Conservation (phyloP, 2,329 filamentous ascomycete species). For the Curvularia eragrostidis region DNA sequence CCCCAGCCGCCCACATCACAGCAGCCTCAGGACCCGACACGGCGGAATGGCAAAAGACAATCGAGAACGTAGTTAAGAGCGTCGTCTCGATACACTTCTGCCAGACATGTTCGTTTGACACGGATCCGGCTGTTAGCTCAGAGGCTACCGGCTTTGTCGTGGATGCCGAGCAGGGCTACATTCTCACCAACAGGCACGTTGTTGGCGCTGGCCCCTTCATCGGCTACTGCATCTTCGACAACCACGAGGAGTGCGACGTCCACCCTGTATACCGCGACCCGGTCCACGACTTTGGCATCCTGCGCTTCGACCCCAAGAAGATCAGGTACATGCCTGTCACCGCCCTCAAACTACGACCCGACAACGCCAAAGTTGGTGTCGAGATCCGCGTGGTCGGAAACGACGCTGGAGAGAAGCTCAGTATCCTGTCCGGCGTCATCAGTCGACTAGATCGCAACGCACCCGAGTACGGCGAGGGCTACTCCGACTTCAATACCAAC, state of each 20-base stretch:
- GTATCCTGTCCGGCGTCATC: slow-evolving; percentile 96
- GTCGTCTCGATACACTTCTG: slow-evolving; percentile 99
- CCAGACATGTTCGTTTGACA: slow-evolving; percentile 97
- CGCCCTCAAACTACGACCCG: slow-evolving; percentile 80
- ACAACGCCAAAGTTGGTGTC: slow-evolving; percentile 84
- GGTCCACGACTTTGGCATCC: slow-evolving; percentile 96
- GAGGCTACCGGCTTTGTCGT: slow-evolving; percentile 98
- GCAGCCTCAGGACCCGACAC: slow-evolving; percentile 65
- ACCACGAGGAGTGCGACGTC: slow-evolving; percentile 95
- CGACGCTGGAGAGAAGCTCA: slow-evolving; percentile 97
- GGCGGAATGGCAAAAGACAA: slow-evolving; percentile 93
- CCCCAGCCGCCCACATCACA: slow-evolving; percentile 38
- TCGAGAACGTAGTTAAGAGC: slow-evolving; percentile 90
- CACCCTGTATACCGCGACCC: slow-evolving; percentile 97
- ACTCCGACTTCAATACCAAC: slow-evolving; percentile 95
- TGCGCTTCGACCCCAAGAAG: slow-evolving; percentile 92
- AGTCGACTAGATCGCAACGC: slow-evolving; percentile 95
- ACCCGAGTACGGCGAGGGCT: slow-evolving; percentile 92
- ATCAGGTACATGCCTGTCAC: slow-evolving; percentile 97
- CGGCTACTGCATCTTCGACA: slow-evolving; percentile 98
- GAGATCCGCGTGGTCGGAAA: slow-evolving; percentile 98
- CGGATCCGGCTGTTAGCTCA: slow-evolving; percentile 89
- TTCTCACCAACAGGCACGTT: slow-evolving; percentile 72
- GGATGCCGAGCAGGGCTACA: slow-evolving; percentile 85
- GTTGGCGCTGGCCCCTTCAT: slow-evolving; percentile 96